Evolutionary conservation across 129 eudicot species (phyloP).

Genomic region (Apium graveolens): DNA sequence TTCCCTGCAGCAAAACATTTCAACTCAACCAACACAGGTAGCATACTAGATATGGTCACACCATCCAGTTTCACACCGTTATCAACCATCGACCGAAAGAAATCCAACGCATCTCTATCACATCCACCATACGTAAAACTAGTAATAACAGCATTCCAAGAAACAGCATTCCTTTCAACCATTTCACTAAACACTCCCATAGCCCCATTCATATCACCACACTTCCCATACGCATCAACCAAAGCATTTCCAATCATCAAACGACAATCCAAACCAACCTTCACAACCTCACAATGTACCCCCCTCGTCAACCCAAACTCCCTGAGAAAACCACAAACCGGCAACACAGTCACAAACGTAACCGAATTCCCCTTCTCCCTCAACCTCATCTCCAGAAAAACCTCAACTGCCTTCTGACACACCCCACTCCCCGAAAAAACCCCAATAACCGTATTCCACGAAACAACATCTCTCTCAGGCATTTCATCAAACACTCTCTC

Average conservation of each 20-base stretch:
- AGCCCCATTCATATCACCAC: conserved; percentile 27
- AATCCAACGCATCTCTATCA: conserved; percentile 14
- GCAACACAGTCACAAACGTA: conserved; percentile 43
- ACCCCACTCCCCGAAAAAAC: conserved; percentile 24
- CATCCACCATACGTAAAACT: background rate
- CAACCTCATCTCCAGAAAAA: conserved; percentile 32
- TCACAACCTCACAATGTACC: conserved; percentile 38
- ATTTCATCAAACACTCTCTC: conserved; percentile 46
- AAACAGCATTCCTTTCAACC: conserved; percentile 31
- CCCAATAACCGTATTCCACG: conserved; percentile 46
- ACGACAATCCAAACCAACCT: conserved; percentile 34
- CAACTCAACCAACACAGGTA: conserved; percentile 50
- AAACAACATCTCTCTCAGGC: conserved; percentile 37
- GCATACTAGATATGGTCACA: conserved; percentile 49
- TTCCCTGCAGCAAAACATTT: conserved; percentile 30
- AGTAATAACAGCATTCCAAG: conserved; percentile 50
- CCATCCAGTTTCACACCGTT: conserved; percentile 14
- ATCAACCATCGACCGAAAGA: conserved; percentile 12
- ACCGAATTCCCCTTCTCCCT: conserved; percentile 26
- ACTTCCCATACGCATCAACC: conserved; percentile 51
- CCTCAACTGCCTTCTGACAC: conserved; percentile 8
- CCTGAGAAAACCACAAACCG: conserved; percentile 32
- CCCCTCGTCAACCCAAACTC: conserved; percentile 22
- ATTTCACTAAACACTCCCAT: conserved; percentile 26
- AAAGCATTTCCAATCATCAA: conserved; percentile 39